Base-by-base conservation (phyloP, 306 rosid genomes). In the Abrus precatorius region DNA sequence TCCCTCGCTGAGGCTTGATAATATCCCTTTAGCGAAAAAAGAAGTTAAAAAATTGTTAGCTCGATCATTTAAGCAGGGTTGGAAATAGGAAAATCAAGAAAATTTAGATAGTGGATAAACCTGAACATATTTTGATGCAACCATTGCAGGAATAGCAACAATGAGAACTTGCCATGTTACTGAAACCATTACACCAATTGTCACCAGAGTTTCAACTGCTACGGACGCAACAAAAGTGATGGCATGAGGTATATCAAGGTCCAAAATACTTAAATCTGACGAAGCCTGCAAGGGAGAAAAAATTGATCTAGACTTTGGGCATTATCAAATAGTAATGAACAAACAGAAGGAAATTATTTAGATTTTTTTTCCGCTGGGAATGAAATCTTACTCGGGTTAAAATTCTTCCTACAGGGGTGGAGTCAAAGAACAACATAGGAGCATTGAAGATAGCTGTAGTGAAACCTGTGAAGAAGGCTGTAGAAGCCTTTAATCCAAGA, bases 101-200 rank as follows among this genome's bases (percentile, higher is more conserved):
- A 68, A 48, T 3, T 8, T 5, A 1, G 55, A 44, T 63, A 75
- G 32, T 52, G 44, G 65, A 52, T 28, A 64, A 75, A 86, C 86
- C 98, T 88, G 97, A 76, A 86, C 34, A 78, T 84, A 90, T 64
- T 76, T 86, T 53, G 89, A 60, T 20, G 88, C 91, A n/a, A 92
- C 79, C 48, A 84, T 41, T 30, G 91, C 82, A 1, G 90, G 88
- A 87, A 87, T 20, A 72, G 82, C 97, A 13, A 86, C 92, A 52
- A 91, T 80, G 59, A 94, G 88, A 80, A 92, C 92, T 86, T 88
- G 92, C 98, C 98, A 94, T 29, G 97, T 94, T 44, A 92, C 84
- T 8, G 88, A 87, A 74, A 75, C 91, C 89, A 94, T 89, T 56
- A 92, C 64, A 77, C 82, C 81, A 63, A 90, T 85, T 4, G 38